Conservation (phyloP, 768 basidiomycete genomes). For the Lentinula sp. region DNA sequence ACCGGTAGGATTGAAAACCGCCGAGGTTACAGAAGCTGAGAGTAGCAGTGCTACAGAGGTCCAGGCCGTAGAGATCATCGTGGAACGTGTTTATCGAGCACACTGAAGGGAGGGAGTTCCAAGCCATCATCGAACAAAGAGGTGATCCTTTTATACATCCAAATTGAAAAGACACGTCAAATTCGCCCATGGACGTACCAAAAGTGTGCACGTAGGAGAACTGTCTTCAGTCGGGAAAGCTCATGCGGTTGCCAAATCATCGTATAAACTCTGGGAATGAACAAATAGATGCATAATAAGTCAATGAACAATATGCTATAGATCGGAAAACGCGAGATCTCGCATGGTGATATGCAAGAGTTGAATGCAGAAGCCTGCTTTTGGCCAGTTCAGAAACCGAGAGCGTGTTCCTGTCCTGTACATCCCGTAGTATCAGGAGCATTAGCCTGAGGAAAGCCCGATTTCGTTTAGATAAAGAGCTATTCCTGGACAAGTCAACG, state of each 20-base stretch:
- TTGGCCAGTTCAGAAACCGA: background rate
- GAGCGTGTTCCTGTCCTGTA: background rate
- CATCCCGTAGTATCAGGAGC: background rate
- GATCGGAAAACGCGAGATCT: background rate
- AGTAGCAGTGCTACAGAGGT: background rate
- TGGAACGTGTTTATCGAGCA: background rate
- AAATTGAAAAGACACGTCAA: background rate
- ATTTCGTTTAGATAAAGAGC: background rate
- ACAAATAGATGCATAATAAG: background rate
- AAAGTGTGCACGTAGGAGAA: background rate
- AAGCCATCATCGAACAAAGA: background rate
- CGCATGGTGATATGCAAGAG: background rate
- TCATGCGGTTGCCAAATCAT: background rate
- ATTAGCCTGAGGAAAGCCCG: background rate
- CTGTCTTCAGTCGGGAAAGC: background rate
- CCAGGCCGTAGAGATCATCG: background rate
- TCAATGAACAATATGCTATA: background rate
- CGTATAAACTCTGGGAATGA: background rate
- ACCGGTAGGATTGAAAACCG: constrained; percentile 1
- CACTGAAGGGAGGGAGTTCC: background rate
- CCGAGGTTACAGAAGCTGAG: background rate
- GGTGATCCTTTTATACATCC: background rate
- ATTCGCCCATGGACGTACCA: background rate
- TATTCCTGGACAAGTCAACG: background rate
- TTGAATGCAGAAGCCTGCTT: background rate